Evolutionary conservation across 768 basidiomycete genomes (phyloP).

Genomic region (Rossbeevera mucosa): DNA sequence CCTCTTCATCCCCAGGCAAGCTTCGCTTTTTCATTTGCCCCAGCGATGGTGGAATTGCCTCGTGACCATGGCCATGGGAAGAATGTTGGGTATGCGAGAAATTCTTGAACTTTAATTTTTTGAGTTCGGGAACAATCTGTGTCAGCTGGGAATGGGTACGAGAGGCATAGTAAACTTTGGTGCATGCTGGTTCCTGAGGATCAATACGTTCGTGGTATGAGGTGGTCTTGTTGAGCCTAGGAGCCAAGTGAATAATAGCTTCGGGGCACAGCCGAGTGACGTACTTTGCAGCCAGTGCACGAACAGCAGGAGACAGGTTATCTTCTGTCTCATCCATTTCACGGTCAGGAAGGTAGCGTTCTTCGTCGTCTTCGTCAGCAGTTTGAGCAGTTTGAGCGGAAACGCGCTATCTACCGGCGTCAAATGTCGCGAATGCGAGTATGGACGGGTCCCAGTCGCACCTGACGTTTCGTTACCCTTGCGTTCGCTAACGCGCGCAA

Average conservation of each 20-base stretch:
- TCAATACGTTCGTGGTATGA: conserved; percentile 8
- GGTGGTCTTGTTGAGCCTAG: conserved; percentile 14
- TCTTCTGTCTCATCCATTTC: conserved; percentile 32
- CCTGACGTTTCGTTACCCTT: conserved; percentile 57
- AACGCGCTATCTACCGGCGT: conserved; percentile 23
- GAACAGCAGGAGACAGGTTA: conserved; percentile 74
- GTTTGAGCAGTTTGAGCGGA: conserved; percentile 12
- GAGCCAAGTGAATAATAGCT: neutral
- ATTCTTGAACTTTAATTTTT: conserved; percentile 55
- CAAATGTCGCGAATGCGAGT: neutral
- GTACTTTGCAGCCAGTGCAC: conserved; percentile 76
- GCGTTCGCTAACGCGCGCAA: conserved; percentile 51
- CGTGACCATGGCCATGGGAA: conserved; percentile 8
- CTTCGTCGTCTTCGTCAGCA: conserved; percentile 47
- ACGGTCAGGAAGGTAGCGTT: conserved; percentile 67
- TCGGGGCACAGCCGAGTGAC: conserved; percentile 10
- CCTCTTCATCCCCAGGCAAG: conserved; percentile 19
- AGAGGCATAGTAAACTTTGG: conserved; percentile 90
- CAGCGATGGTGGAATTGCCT: neutral
- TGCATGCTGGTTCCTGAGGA: conserved; percentile 53
- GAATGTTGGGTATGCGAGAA: conserved; percentile 14
- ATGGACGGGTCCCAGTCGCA: conserved; percentile 33
- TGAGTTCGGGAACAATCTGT: conserved; percentile 83
- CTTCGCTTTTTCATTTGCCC: conserved; percentile 19
- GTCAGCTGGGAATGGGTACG: conserved; percentile 94